Evolutionary conservation across 352 stramenopile genomes (phyloP).

Genomic region (Globisporangium middletonii): DNA sequence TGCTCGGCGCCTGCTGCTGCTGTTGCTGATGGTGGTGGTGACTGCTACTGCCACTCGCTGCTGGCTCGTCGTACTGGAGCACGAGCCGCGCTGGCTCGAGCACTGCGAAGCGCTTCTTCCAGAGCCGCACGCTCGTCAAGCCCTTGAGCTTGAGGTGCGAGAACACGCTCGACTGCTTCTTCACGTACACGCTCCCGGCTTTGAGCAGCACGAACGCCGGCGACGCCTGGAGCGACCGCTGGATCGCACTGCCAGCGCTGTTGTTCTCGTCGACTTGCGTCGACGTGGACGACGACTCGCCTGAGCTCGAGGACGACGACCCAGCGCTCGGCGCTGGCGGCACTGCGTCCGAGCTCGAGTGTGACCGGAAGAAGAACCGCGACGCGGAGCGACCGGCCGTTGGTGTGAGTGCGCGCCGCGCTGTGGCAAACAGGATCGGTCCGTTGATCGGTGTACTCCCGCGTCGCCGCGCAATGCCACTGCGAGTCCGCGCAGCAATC

Average conservation of each 20-base stretch:
- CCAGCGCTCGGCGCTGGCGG: not conserved
- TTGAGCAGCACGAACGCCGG: constrained; percentile 58
- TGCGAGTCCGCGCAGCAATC: not conserved
- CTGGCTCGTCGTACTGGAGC: constrained; percentile 63
- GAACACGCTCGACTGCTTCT: constrained; percentile 77
- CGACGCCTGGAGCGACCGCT: constrained; percentile 11
- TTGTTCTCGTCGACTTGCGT: not conserved
- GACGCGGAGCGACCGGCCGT: constrained; percentile 3
- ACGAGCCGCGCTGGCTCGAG: constrained; percentile 59
- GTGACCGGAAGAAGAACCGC: constrained; percentile 4
- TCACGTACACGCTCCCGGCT: constrained; percentile 62
- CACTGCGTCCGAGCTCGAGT: constrained; percentile 2
- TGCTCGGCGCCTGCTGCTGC: constrained; percentile 15
- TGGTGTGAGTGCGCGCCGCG: constrained; percentile 10
- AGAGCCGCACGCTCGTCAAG: constrained; percentile 45
- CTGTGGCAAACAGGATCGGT: not conserved
- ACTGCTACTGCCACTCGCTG: too few relatives aligned
- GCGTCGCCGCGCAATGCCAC: constrained; percentile 10
- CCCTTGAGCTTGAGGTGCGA: constrained; percentile 68
- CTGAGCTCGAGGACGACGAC: constrained; percentile 1
- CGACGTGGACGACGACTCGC: constrained; percentile 13
- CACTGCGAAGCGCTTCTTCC: constrained; percentile 82
- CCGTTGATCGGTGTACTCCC: constrained; percentile 14
- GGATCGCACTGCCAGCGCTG: not conserved
- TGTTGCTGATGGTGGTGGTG: constrained; percentile 3